phyloP scores from a whole-genome alignment of 306 rosid genomes.

The Quercus bicolor region DNA sequence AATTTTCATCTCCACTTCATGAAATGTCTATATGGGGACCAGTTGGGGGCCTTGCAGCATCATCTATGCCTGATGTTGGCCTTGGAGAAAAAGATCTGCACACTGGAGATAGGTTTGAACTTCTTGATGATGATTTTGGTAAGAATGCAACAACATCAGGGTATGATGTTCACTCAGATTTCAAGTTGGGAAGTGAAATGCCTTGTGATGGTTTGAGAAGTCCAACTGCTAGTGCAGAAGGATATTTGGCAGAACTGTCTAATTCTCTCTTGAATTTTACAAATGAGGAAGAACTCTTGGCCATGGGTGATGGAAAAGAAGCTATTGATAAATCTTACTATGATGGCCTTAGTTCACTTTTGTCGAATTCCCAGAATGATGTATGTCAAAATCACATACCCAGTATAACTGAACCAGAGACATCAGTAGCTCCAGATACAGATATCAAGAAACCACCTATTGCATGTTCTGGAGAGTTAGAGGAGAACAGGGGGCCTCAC shows the following conservation, averaged over 20 bases:
- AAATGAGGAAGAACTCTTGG: conserved; percentile 72
- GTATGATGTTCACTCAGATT: conserved; percentile 21
- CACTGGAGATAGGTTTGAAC: conserved; percentile 28
- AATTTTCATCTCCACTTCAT: conserved; percentile 59
- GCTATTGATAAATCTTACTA: conserved; percentile 71
- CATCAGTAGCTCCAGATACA: conserved; percentile 32
- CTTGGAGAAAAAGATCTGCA: conserved; percentile 24
- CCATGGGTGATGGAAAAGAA: conserved; percentile 63
- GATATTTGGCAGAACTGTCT: conserved; percentile 72
- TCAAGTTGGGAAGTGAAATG: conserved; percentile 26
- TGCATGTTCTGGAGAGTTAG: conserved; percentile 38
- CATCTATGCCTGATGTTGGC: conserved; percentile 36
- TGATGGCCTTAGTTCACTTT: conserved; percentile 83
- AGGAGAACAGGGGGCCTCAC: conserved; percentile 30
- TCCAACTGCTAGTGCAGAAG: conserved; percentile 46
- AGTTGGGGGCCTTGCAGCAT: conserved; percentile 31
- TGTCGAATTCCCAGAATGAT: conserved; percentile 52
- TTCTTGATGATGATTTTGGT: conserved; percentile 29
- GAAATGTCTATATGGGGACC: conserved; percentile 63
- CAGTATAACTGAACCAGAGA: conserved; percentile 31
- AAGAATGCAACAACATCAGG: conserved; percentile 26
- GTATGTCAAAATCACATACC: conserved; percentile 38
- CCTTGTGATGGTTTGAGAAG: conserved; percentile 40
- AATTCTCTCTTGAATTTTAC: conserved; percentile 73
- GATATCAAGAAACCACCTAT: conserved; percentile 26